phyloP scores from a whole-genome alignment of 179 eudicot genomes.

The Spinacia oleracea region DNA sequence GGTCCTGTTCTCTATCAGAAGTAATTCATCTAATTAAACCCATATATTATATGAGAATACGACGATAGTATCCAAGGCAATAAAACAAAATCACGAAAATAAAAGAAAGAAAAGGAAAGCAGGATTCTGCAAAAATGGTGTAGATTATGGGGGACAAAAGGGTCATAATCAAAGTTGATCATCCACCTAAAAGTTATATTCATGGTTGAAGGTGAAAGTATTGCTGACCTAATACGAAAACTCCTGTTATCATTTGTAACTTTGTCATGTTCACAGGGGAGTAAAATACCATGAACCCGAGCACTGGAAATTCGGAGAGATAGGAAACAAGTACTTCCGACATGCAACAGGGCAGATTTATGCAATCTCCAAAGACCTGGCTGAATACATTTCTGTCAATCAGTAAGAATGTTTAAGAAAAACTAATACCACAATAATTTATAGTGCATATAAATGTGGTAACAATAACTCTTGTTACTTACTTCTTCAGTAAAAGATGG shows the following conservation, averaged over 20 bases:
- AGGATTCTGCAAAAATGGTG: neutral
- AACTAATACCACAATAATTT: neutral
- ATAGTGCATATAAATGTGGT: neutral
- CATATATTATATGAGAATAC: neutral
- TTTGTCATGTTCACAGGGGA: conserved; percentile 29
- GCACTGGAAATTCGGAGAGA: conserved; percentile 47
- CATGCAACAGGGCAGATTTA: conserved; percentile 49
- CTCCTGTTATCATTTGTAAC: neutral
- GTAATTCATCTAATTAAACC: conserved; percentile 15
- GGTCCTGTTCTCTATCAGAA: conserved; percentile 47
- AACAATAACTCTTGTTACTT: neutral
- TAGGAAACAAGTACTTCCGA: conserved; percentile 45
- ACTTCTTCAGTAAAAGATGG: neutral
- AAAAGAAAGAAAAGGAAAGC: neutral
- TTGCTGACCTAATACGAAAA: neutral
- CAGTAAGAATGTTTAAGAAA: conserved; percentile 24
- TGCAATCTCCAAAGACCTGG: conserved; percentile 48
- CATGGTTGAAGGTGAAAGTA: neutral
- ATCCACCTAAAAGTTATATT: neutral
- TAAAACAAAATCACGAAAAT: neutral
- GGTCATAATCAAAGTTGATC: neutral
- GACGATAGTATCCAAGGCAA: neutral
- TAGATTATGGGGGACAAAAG: neutral
- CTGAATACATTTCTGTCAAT: conserved; percentile 40
- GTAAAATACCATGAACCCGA: conserved; percentile 46